Conservation (phyloP, 2,329 filamentous ascomycete species). For the Colletotrichum tamarilloi region DNA sequence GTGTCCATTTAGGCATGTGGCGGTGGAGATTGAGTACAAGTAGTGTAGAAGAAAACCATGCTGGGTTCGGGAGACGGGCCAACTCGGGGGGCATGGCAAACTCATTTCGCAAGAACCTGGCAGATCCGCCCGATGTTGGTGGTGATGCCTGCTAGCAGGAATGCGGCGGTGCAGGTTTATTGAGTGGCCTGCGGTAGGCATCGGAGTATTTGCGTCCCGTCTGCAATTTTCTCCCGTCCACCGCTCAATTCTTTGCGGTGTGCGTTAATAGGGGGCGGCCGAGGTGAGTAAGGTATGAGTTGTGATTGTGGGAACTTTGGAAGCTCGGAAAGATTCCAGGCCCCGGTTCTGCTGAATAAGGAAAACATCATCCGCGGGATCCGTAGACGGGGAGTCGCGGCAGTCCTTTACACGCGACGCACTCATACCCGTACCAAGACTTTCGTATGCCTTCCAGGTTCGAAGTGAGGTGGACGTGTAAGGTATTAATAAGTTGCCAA, state of each 20-base stretch:
- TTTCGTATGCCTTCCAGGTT: not conserved
- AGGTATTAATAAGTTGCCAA: not conserved
- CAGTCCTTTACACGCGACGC: not conserved
- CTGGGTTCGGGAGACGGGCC: not conserved
- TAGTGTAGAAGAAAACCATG: not conserved
- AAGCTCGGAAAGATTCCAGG: not conserved
- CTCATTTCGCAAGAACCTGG: conserved; percentile 2
- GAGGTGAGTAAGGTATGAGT: not conserved
- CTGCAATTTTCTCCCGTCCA: not conserved
- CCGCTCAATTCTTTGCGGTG: not conserved
- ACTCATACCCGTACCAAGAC: not conserved
- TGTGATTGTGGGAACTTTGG: not conserved
- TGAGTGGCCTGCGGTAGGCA: not conserved
- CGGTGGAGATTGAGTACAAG: not conserved
- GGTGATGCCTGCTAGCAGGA: not conserved
- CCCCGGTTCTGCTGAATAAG: not conserved
- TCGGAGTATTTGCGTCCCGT: not conserved
- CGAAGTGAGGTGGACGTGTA: not conserved
- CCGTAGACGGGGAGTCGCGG: not conserved
- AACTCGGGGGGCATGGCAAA: not conserved
- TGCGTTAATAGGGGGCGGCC: not conserved
- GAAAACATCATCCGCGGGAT: not conserved
- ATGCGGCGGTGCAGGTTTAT: not conserved
- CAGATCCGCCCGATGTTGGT: not conserved
- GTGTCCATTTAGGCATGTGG: not conserved